Evolutionary conservation across 176 grass and related monocot species (phyloP).

Genomic region (Oryza glaberrima): DNA sequence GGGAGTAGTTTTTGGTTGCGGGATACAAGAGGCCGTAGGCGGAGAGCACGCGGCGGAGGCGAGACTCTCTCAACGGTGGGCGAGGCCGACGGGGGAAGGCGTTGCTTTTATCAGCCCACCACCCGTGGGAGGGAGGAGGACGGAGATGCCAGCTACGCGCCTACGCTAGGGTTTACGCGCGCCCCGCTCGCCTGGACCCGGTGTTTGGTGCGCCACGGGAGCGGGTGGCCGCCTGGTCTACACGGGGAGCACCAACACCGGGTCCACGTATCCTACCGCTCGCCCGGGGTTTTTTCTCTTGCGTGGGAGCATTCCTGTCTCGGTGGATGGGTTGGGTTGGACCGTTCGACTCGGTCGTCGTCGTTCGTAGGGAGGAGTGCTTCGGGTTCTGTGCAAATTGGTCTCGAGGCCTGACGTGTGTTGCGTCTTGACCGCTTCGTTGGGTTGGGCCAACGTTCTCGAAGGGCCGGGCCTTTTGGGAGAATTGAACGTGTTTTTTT

Average conservation of each 20-base stretch:
- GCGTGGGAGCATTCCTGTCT: not conserved
- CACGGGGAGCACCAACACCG: slow-evolving; percentile 20
- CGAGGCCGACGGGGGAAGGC: not conserved
- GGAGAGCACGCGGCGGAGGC: slow-evolving; percentile 48
- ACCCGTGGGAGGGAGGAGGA: not conserved
- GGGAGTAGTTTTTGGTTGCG: slow-evolving; percentile 44
- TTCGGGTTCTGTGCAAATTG: not conserved
- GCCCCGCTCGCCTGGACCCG: not conserved
- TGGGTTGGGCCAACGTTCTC: not conserved
- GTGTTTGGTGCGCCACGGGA: slow-evolving; percentile 29
- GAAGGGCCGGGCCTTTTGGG: no score
- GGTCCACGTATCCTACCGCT: not conserved
- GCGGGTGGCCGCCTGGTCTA: not conserved
- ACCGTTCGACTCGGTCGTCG: no score
- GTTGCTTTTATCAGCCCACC: slow-evolving; percentile 16
- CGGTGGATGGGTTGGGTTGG: not conserved
- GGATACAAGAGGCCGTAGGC: slow-evolving; percentile 52
- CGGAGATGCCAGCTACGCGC: not conserved
- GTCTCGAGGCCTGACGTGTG: not conserved
- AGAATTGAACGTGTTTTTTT: no score
- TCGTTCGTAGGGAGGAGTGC: no score
- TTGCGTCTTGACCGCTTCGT: not conserved
- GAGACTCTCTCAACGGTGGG: slow-evolving; percentile 57
- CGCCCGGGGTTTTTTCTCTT: not conserved
- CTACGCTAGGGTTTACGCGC: slow-evolving; percentile 32